phyloP scores from a whole-genome alignment of 805 yeast species.

The Myxozyma neotropica region DNA sequence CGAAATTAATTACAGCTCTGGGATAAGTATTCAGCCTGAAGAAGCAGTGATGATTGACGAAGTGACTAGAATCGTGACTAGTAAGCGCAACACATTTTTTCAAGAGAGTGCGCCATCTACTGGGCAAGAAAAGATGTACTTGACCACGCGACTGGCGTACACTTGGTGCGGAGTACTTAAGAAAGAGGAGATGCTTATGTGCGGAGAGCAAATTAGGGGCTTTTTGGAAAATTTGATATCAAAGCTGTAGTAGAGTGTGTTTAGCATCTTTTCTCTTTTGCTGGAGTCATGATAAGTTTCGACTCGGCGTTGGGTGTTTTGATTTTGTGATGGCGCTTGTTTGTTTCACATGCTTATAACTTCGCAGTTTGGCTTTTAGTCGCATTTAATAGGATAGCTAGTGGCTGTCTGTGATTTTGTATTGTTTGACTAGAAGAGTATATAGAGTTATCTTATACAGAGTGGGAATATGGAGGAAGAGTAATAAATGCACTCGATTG shows the following conservation, averaged over 20 bases:
- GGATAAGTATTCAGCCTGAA: slow-evolving; percentile 19
- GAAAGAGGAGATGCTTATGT: slow-evolving; percentile 7
- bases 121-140: slow-evolving; percentile 20
- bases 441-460: too few species aligned
- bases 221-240: slow-evolving; percentile 18
- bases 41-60: slow-evolving; percentile 23
- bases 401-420: too few species aligned
- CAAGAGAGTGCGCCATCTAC: slow-evolving; percentile 5
- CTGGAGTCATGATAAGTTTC: not conserved
- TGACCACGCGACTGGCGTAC: slow-evolving; percentile 18
- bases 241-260: not conserved
- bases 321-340: too few species aligned
- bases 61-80: slow-evolving; percentile 16
- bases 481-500: too few species aligned
- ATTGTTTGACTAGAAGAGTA: too few species aligned
- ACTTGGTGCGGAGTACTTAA: slow-evolving; percentile 21
- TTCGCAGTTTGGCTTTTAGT: too few species aligned
- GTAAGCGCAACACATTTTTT: slow-evolving; percentile 9
- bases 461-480: too few species aligned
- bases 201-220: slow-evolving; percentile 13
- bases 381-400: too few species aligned
- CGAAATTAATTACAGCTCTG: slow-evolving; percentile 15
- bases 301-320: too few species aligned
- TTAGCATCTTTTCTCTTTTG: too few species aligned
- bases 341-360: too few species aligned